Base-by-base conservation (phyloP, 805 yeast genomes). In the Teunomyces lycoperdinae region DNA sequence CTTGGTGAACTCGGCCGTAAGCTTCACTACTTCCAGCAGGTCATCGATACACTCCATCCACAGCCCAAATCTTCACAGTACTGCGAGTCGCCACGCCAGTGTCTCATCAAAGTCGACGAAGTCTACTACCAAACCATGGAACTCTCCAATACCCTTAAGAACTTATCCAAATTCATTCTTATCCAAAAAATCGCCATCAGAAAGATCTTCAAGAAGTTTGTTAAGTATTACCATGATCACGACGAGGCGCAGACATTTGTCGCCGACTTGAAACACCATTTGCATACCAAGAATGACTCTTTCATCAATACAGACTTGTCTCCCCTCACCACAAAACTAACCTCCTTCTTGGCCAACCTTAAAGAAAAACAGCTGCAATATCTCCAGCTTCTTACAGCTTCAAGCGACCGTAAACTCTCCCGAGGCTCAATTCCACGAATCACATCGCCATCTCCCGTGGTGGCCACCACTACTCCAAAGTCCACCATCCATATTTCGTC, bases 171-270 rank as follows among this genome's bases (percentile, higher is more conserved):
- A 51, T 88, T 85, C 59, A 79, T 87, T 11, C 68, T 84, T 17
- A 76, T 87, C 6, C 96, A 88, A 60, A 83, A 84, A 58, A 82
- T 89, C 2, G 95, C 83, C 5, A 73, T 86, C 43, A 74, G 84
- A 51, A 88, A 88, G 66, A 75, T 88, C 43, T 71, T 88, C 57
- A 88, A 89, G 67, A 88, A 89, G 61, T 85, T 78, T 50, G 43
- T 70, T 42, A 80, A 80, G 58, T 72, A 80, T 57, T 71, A 73
- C 45, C 41, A 11, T 11, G 14, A 46, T 6, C 56, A 53, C 4
- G 61, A 66, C 49, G 48, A 54, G 30, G 56, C 49, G 3, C 44
- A 55, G 13, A 51, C 54, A 27, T 63, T 73, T 43, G 54, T 70
- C 3, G 34, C 56, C 11, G 58, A 60, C 11, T 51, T 73, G 34